Evolutionary conservation across 768 basidiomycete species (phyloP).

Genomic region (Brasilioporus rufonigricans): DNA sequence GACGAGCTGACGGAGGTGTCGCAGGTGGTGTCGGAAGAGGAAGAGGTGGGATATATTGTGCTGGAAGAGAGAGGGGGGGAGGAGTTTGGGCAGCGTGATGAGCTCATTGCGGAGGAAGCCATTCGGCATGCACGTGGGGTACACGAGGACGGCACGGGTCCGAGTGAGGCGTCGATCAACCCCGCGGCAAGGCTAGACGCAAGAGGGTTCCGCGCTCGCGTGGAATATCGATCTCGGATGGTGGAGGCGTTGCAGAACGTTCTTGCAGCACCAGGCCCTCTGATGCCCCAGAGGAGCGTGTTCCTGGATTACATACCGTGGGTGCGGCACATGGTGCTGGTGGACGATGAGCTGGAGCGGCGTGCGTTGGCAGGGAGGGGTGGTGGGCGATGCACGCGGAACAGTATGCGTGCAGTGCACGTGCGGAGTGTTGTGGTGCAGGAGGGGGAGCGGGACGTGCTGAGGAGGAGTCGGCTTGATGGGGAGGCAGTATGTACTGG

Average conservation of each 20-base stretch:
- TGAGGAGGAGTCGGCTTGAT: slow-evolving; percentile 30
- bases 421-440: slow-evolving; percentile 42
- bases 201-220: slow-evolving; percentile 38
- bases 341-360: slow-evolving; percentile 51
- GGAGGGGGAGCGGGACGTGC: slow-evolving; percentile 34
- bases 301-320: slow-evolving; percentile 71
- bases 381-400: slow-evolving; percentile 52
- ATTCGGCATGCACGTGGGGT: slow-evolving; percentile 48
- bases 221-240: slow-evolving; percentile 43
- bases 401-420: slow-evolving; percentile 48
- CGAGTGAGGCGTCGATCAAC: slow-evolving; percentile 36
- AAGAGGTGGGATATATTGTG: slow-evolving; percentile 53
- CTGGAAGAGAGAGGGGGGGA: slow-evolving; percentile 27
- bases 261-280: slow-evolving; percentile 40
- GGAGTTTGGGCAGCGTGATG: slow-evolving; percentile 43
- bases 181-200: slow-evolving; percentile 26
- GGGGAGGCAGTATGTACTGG: too few species aligned
- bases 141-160: slow-evolving; percentile 32
- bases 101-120: slow-evolving; percentile 47
- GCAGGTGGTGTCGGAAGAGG: slow-evolving; percentile 42
- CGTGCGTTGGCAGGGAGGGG: slow-evolving; percentile 34
- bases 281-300: slow-evolving; percentile 45
- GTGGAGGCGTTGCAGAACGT: slow-evolving; percentile 47
- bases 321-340: slow-evolving; percentile 59
- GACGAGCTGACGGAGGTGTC: slow-evolving; percentile 8